phyloP scores from a whole-genome alignment of 2,329 filamentous ascomycete genomes.

The Aspergillus spinulosporus region DNA sequence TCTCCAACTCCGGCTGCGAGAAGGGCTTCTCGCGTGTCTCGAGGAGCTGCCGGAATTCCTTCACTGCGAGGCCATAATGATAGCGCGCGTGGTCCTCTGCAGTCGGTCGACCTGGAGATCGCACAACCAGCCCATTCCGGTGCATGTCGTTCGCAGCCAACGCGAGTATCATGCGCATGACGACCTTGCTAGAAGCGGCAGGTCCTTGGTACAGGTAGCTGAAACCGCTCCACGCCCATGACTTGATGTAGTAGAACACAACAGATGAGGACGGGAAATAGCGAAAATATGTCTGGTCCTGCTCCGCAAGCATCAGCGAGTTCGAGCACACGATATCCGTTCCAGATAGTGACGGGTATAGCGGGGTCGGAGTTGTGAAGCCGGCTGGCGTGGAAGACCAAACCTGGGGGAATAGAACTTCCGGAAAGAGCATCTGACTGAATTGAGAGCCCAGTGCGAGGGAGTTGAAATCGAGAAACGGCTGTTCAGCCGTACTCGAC shows the following conservation, averaged over 20 bases:
- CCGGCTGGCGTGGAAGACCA: conserved; percentile 21
- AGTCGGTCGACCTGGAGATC: conserved; percentile 29
- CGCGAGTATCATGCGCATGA: conserved; percentile 45
- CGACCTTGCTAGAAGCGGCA: conserved; percentile 36
- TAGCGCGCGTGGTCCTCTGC: conserved; percentile 35
- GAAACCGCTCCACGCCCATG: conserved; percentile 41
- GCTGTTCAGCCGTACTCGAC: conserved; percentile 1
- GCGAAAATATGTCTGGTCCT: conserved; percentile 9
- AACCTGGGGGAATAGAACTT: conserved; percentile 15
- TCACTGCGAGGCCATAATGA: conserved; percentile 39
- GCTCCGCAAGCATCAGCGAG: conserved; percentile 35
- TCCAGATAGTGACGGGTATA: conserved; percentile 28
- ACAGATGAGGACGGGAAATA: conserved; percentile 12
- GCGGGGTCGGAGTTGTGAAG: conserved; percentile 23
- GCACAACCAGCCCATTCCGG: conserved; percentile 30
- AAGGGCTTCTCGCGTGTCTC: conserved; percentile 30
- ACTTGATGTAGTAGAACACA: conserved; percentile 33
- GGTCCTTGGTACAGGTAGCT: conserved; percentile 40
- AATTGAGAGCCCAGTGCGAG: conserved; percentile 8
- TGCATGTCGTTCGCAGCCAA: conserved; percentile 41
- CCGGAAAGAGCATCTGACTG: conserved; percentile 18
- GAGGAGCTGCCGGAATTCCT: conserved; percentile 39
- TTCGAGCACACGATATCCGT: conserved; percentile 32
- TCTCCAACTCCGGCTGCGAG: conserved; percentile 35
- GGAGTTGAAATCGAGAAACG: conserved; percentile 10